Conservation (phyloP, 2,329 filamentous ascomycete species). For the Alternaria conjuncta region DNA sequence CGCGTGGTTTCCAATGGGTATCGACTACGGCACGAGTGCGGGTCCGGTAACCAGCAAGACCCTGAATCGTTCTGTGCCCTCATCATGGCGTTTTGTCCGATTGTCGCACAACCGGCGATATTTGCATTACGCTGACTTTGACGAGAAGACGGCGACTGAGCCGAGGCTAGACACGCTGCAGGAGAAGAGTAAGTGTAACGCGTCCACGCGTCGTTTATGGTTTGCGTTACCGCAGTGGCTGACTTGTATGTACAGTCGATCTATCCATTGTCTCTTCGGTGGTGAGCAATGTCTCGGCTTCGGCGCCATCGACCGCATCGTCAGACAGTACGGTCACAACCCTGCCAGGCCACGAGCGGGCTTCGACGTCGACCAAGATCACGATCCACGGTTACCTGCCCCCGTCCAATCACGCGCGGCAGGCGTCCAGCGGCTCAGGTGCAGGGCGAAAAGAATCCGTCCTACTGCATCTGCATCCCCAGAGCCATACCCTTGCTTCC, state of each 20-base stretch:
- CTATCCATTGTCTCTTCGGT: conserved; percentile 88
- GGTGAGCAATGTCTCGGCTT: conserved; percentile 85
- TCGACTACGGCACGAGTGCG: conserved; percentile 58
- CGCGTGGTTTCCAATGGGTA: conserved; percentile 77
- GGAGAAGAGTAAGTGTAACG: conserved; percentile 68
- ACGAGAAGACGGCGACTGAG: conserved; percentile 66
- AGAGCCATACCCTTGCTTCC: conserved; percentile 81
- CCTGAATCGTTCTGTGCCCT: conserved; percentile 53
- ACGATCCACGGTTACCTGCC: conserved; percentile 79
- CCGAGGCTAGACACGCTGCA: conserved; percentile 75
- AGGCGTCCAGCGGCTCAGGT: conserved; percentile 40
- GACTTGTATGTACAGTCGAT: conserved; percentile 65
- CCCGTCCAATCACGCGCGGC: conserved; percentile 36
- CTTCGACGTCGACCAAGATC: conserved; percentile 75
- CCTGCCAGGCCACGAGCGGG: conserved; percentile 35
- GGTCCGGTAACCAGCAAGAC: conserved; percentile 53
- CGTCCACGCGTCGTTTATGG: conserved; percentile 10
- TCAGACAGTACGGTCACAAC: conserved; percentile 57
- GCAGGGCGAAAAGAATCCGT: conserved; percentile 67
- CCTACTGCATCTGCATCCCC: conserved; percentile 82
- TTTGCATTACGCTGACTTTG: conserved; percentile 89
- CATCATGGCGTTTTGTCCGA: conserved; percentile 80
- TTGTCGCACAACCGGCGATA: conserved; percentile 90
- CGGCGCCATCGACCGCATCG: conserved; percentile 57
- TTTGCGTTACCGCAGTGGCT: conserved; percentile 34